phyloP scores from a whole-genome alignment of 2,329 filamentous ascomycete genomes.

The Xylariaceae sp. region DNA sequence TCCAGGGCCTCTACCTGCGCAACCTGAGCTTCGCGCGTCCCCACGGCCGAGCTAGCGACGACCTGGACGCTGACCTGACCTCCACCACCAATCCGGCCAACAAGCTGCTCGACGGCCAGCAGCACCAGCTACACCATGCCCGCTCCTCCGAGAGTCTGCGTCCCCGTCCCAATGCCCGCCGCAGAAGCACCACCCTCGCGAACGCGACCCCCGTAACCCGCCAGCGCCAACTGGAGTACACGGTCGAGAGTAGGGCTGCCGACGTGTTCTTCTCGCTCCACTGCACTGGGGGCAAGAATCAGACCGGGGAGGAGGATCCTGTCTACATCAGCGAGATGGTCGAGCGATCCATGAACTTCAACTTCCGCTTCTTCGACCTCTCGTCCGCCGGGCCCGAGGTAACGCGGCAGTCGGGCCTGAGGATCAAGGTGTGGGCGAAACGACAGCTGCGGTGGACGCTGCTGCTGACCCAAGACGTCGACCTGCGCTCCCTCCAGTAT shows the following conservation, averaged over 20 bases:
- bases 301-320: conserved; percentile 54
- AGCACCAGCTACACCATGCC: conserved; percentile 44
- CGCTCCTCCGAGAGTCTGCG: conserved; percentile 47
- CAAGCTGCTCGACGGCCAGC: conserved; percentile 45
- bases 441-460: conserved; percentile 48
- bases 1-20: conserved; percentile 78
- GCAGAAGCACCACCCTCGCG: conserved; percentile 43
- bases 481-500: conserved; percentile 68
- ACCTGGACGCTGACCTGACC: conserved; percentile 66
- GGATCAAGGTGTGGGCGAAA: conserved; percentile 67
- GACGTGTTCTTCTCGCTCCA: conserved; percentile 88
- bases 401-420: conserved; percentile 58
- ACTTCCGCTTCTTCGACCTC: conserved; percentile 79
- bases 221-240: conserved; percentile 69
- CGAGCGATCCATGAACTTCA: conserved; percentile 79
- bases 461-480: conserved; percentile 64
- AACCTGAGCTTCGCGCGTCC: conserved; percentile 65
- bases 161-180: conserved; percentile 28
- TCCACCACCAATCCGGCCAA: conserved; percentile 61
- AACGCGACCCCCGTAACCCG: conserved; percentile 41
- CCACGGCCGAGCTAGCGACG: conserved; percentile 61
- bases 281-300: conserved; percentile 26
- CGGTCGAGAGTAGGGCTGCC: conserved; percentile 65
- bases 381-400: conserved; percentile 53
- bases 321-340: conserved; percentile 85